Evolutionary conservation across 2,329 filamentous ascomycete species (phyloP).

Genomic region (Fusarium keratoplasticum): DNA sequence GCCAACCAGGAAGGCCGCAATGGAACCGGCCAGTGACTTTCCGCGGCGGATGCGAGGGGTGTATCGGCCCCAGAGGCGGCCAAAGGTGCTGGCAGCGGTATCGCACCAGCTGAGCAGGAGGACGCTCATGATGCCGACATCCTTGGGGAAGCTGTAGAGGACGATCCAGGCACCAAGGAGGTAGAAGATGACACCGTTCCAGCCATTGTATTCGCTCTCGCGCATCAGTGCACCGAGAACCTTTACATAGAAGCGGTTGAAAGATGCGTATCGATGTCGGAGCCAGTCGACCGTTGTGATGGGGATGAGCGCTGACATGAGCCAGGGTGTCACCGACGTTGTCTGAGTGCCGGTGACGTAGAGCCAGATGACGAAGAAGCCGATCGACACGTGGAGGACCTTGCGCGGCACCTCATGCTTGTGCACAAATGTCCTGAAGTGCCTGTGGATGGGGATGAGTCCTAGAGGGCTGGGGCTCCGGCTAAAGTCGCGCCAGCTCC

Average conservation of each 20-base stretch:
- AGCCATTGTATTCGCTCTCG: slow-evolving; percentile 92
- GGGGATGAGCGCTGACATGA: slow-evolving; percentile 84
- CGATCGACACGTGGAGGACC: slow-evolving; percentile 92
- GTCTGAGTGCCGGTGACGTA: slow-evolving; percentile 85
- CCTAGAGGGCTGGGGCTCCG: slow-evolving; percentile 93
- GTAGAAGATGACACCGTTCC: slow-evolving; percentile 98
- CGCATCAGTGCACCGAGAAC: slow-evolving; percentile 93
- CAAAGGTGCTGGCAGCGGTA: slow-evolving; percentile 95
- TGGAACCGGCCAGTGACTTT: slow-evolving; percentile 90
- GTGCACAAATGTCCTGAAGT: slow-evolving; percentile 93
- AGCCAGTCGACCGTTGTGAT: slow-evolving; percentile 85
- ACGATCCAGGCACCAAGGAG: slow-evolving; percentile 90
- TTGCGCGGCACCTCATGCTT: slow-evolving; percentile 98
- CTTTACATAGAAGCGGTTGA: slow-evolving; percentile 90
- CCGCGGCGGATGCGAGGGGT: slow-evolving; percentile 86
- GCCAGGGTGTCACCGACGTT: slow-evolving; percentile 81
- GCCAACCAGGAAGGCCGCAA: slow-evolving; percentile 86
- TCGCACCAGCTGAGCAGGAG: slow-evolving; percentile 97
- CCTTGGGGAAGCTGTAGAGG: slow-evolving; percentile 90
- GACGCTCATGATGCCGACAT: slow-evolving; percentile 89
- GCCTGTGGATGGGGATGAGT: slow-evolving; percentile 92
- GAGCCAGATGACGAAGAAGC: slow-evolving; percentile 89
- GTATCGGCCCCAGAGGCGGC: slow-evolving; percentile 87
- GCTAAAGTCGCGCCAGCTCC: slow-evolving; percentile 88
- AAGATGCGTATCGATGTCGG: slow-evolving; percentile 81